These are phyloP conservation scores for Lipomyces spencermartinsiae DNA, from an alignment of 805 yeast species.

Conservation along the genomic window DNA sequence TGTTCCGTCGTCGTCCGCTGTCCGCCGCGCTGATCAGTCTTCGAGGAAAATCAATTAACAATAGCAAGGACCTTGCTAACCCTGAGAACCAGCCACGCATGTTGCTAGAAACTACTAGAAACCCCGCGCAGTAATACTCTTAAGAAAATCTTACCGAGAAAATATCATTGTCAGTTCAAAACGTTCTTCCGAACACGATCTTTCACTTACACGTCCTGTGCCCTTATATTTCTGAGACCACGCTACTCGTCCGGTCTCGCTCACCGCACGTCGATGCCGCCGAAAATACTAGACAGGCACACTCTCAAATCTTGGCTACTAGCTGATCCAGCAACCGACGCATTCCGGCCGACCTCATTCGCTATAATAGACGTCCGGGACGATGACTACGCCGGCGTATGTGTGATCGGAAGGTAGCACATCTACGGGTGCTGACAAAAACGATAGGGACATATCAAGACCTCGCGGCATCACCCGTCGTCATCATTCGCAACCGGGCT, in stretches of 20 bases:
- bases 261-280: background rate
- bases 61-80: no score
- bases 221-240: background rate
- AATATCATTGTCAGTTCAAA: background rate
- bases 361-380: conserved; percentile 84
- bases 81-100: no score
- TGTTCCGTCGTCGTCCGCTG: no score
- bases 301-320: conserved; percentile 30
- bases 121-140: no score
- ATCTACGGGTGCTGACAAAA: background rate
- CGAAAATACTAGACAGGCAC: conserved; percentile 22
- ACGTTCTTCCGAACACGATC: background rate
- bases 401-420: conserved; percentile 37
- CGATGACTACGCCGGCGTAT: conserved; percentile 73
- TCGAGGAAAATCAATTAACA: no score
- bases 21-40: no score
- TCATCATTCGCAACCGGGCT: conserved; percentile 51
- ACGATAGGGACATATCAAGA: conserved; percentile 62
- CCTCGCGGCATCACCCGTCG: conserved; percentile 64
- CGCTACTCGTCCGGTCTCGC: background rate
- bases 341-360: conserved; percentile 22
- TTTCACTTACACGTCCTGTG: background rate
- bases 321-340: conserved; percentile 2
- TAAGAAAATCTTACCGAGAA: background rate
- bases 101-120: no score